Evolutionary conservation across 139 green algal genomes (phyloP).

Genomic region (Ettlia oleoabundans): DNA sequence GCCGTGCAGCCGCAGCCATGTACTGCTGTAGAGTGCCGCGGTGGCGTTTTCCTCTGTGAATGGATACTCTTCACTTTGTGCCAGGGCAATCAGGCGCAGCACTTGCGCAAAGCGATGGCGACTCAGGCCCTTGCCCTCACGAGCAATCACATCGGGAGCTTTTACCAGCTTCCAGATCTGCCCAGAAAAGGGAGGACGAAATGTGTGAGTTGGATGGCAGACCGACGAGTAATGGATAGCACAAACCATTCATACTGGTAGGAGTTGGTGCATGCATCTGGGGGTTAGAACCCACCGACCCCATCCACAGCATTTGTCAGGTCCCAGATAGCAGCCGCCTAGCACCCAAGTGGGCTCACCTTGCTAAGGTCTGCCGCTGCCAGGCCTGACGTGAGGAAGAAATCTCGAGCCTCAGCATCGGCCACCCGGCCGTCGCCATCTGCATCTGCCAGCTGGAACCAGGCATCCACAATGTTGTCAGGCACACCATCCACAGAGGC

Average conservation of each 20-base stretch:
- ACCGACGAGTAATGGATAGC: too few relatives aligned
- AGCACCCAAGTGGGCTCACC: conserved; percentile 4
- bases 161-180: conserved; percentile 58
- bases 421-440: conserved; percentile 53
- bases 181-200: too few relatives aligned
- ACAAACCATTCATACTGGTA: too few relatives aligned
- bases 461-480: conserved; percentile 32
- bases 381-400: conserved; percentile 55
- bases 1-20: conserved; percentile 28
- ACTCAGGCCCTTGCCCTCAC: conserved; percentile 44
- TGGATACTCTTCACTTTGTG: conserved; percentile 17
- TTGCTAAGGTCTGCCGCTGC: conserved; percentile 41
- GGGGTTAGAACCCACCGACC: too few relatives aligned
- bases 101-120: conserved; percentile 48
- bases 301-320: too few relatives aligned
- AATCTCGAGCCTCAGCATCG: conserved; percentile 48
- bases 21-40: conserved; percentile 26
- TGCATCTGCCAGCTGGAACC: conserved; percentile 49
- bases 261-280: too few relatives aligned
- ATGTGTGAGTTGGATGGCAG: too few relatives aligned
- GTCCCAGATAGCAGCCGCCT: too few relatives aligned
- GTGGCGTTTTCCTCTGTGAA: conserved; percentile 29
- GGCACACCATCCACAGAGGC: conserved; percentile 42
- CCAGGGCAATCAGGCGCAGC: conserved; percentile 56
- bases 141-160: conserved; percentile 12